A percentile compares a stretch with the other conserved stretches of the same genome.
phyloP scores from a whole-genome alignment of 2,329 filamentous ascomycete genomes.

The Stemphylium lycopersici region DNA sequence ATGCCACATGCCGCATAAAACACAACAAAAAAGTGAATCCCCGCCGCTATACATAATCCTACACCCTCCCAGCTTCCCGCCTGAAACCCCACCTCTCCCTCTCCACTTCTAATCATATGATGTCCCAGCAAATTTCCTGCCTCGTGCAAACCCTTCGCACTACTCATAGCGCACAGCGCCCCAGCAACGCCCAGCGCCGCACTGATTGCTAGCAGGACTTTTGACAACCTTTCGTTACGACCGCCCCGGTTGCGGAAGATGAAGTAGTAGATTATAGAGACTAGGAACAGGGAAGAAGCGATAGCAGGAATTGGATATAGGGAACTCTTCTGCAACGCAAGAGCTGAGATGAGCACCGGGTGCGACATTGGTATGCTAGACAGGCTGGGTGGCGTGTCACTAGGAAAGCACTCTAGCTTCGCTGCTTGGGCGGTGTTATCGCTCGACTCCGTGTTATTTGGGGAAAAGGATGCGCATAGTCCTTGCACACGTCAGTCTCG shows the following conservation, averaged over 20 bases:
- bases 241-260: constrained; percentile 1
- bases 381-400: constrained; percentile 2
- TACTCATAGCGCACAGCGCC: constrained; percentile 7
- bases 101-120: neutral
- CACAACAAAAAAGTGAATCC: constrained; percentile 6
- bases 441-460: neutral
- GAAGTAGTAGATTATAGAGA: constrained; percentile 5
- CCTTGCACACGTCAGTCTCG: neutral
- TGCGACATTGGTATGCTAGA: constrained; percentile 3
- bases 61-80: constrained; percentile 4
- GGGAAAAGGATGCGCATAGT: constrained; percentile 7
- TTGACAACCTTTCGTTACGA: constrained; percentile 4
- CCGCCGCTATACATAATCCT: constrained; percentile 8
- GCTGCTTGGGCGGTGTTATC: neutral
- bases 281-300: constrained; percentile 1
- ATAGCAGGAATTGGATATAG: constrained; percentile 9
- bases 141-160: constrained; percentile 8
- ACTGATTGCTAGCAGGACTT: constrained; percentile 1
- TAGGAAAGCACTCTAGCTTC: constrained; percentile 2
- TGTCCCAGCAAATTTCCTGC: constrained; percentile 1
- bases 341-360: constrained; percentile 2
- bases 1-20: constrained; percentile 7
- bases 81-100: constrained; percentile 1
- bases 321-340: constrained; percentile 2
- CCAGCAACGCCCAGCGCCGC: constrained; percentile 9